Percentiles rank a stretch among this genome's conserved stretches.
These are phyloP conservation scores for Schwanniomyces vanrijiae DNA, from an alignment of 805 yeast species.

Conservation along the genomic window DNA sequence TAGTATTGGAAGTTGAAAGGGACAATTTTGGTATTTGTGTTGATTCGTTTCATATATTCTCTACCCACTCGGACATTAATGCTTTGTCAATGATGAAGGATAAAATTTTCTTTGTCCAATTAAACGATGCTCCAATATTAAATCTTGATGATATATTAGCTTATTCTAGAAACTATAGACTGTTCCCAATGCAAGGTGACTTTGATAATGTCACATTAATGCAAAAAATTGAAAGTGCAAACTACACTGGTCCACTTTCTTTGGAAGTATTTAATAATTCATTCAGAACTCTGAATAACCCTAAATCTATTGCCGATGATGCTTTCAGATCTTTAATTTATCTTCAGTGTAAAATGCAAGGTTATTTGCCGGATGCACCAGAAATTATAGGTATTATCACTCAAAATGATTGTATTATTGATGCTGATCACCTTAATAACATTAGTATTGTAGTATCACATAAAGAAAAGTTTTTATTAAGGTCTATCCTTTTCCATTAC, in stretches of 20 bases:
- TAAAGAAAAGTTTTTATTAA: not conserved
- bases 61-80: constrained; percentile 1
- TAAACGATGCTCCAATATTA: constrained; percentile 20
- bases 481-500: not conserved
- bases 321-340: constrained; percentile 12
- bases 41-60: constrained; percentile 25
- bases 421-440: not conserved
- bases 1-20: constrained; percentile 17
- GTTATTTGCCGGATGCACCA: not conserved
- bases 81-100: constrained; percentile 6
- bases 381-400: constrained; percentile 1
- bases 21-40: constrained; percentile 25
- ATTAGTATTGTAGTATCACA: not conserved
- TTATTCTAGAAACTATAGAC: constrained; percentile 13
- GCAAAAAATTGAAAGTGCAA: constrained; percentile 3
- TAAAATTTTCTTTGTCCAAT: constrained; percentile 23
- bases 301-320: constrained; percentile 10
- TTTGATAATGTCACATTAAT: constrained; percentile 7
- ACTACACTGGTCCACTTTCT: constrained; percentile 13
- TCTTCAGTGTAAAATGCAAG: constrained; percentile 8
- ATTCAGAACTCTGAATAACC: constrained; percentile 6
- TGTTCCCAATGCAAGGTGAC: constrained; percentile 13
- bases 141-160: constrained; percentile 7
- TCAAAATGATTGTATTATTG: not conserved
- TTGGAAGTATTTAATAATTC: constrained; percentile 15